These are phyloP conservation scores for Starmerella cellae DNA, from an alignment of 805 yeast species.

Conservation along the genomic window DNA sequence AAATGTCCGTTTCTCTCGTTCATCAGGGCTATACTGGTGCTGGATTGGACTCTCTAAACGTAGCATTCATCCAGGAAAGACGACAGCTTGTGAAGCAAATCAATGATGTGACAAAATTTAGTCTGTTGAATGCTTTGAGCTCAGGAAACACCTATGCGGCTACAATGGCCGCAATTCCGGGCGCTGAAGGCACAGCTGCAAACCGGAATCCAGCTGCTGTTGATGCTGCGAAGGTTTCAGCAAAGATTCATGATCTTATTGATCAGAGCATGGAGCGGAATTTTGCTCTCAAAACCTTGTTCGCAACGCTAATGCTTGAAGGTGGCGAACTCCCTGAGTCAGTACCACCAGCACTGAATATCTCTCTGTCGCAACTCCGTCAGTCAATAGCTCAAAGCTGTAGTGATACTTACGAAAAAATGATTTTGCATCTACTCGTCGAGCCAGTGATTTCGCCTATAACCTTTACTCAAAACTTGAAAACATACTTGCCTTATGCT, in stretches of 20 bases:
- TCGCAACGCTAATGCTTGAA: background rate
- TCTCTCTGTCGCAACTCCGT: slow-evolving; percentile 1
- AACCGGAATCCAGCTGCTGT: no score
- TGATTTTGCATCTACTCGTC: background rate
- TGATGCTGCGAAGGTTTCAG: no score
- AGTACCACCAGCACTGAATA: slow-evolving; percentile 3
- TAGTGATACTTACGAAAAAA: background rate
- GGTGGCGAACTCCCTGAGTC: no score
- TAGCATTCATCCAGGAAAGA: slow-evolving; percentile 5
- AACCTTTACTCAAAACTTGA: background rate
- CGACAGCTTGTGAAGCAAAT: background rate
- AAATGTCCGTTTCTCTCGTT: background rate
- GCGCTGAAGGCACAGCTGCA: no score
- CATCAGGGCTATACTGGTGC: slow-evolving; percentile 1
- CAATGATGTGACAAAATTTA: no score
- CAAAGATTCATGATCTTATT: no score
- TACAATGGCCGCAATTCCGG: no score
- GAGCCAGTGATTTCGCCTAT: background rate
- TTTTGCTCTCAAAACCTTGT: background rate
- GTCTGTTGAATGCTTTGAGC: no score
- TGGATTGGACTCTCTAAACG: slow-evolving; percentile 2
- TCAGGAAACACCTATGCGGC: no score
- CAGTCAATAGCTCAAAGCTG: background rate
- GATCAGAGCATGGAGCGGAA: no score
- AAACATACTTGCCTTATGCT: background rate